phyloP scores from a whole-genome alignment of 176 grass and related monocot genomes.

The Canna indica region DNA sequence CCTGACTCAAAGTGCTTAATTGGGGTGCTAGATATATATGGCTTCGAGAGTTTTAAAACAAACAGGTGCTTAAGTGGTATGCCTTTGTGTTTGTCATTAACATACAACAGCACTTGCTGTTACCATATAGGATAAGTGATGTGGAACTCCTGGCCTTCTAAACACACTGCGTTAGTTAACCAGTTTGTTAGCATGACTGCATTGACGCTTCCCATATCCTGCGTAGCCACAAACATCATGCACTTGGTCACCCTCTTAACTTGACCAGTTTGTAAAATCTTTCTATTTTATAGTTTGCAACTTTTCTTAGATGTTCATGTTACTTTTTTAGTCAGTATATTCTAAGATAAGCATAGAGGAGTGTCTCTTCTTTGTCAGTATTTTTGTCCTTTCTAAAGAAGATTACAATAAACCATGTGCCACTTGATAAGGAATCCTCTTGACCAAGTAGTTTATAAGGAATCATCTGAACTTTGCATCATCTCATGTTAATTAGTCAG shows the following conservation, averaged over 20 bases:
- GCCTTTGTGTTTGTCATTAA: conserved; percentile 35
- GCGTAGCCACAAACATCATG: not conserved
- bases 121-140: not conserved
- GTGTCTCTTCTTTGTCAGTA: not conserved
- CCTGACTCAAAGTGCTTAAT: conserved; percentile 89
- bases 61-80: conserved; percentile 91
- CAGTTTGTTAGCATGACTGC: not conserved
- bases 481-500: not conserved
- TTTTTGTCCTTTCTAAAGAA: too few relatives aligned
- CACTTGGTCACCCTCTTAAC: too few relatives aligned
- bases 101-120: not conserved
- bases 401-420: too few relatives aligned
- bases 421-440: not conserved
- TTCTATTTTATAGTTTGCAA: not conserved
- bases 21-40: conserved; percentile 95
- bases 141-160: not conserved
- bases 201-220: not conserved
- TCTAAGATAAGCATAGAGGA: not conserved
- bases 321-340: not conserved
- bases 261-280: not conserved
- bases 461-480: not conserved
- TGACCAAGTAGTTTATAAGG: too few relatives aligned
- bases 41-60: conserved; percentile 99
- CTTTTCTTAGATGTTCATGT: not conserved
- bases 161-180: not conserved